These are phyloP conservation scores for Phytophthora syringae DNA, from an alignment of 352 stramenopile species.

Conservation along the genomic window DNA sequence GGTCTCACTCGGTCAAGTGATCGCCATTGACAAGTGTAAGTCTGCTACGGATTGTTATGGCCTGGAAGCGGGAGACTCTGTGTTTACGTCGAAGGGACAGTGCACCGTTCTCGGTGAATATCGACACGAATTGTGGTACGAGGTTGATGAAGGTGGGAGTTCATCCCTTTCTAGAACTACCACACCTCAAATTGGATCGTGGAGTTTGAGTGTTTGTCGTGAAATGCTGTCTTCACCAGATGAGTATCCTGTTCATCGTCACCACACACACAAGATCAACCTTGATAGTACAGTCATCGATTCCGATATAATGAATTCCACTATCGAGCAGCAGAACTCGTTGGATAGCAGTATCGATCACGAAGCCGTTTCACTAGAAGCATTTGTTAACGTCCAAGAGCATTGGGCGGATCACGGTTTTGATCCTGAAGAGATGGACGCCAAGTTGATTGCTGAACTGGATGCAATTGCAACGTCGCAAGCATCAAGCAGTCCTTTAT, in stretches of 20 bases:
- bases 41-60: slow-evolving; percentile 44
- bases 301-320: neutral
- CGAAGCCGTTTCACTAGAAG: slow-evolving; percentile 15
- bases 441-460: slow-evolving; percentile 35
- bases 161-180: slow-evolving; percentile 10
- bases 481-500: slow-evolving; percentile 15
- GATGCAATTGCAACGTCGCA: slow-evolving; percentile 32
- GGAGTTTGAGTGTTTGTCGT: slow-evolving; percentile 55
- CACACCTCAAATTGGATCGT: slow-evolving; percentile 34
- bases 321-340: neutral
- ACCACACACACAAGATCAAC: slow-evolving; percentile 30
- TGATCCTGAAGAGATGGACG: slow-evolving; percentile 19
- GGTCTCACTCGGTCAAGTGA: slow-evolving; percentile 36
- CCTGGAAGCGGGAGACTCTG: slow-evolving; percentile 48
- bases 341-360: neutral
- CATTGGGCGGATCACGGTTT: slow-evolving; percentile 14
- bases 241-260: slow-evolving; percentile 55
- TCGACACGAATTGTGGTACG: slow-evolving; percentile 78
- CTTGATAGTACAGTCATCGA: neutral
- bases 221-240: slow-evolving; percentile 52
- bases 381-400: slow-evolving; percentile 26
- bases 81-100: slow-evolving; percentile 69
- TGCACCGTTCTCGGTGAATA: slow-evolving; percentile 64
- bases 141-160: slow-evolving; percentile 35
- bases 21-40: slow-evolving; percentile 42